Conservation (phyloP, 208 protist genomes). For the Kentomonas sorsogonicus region DNA sequence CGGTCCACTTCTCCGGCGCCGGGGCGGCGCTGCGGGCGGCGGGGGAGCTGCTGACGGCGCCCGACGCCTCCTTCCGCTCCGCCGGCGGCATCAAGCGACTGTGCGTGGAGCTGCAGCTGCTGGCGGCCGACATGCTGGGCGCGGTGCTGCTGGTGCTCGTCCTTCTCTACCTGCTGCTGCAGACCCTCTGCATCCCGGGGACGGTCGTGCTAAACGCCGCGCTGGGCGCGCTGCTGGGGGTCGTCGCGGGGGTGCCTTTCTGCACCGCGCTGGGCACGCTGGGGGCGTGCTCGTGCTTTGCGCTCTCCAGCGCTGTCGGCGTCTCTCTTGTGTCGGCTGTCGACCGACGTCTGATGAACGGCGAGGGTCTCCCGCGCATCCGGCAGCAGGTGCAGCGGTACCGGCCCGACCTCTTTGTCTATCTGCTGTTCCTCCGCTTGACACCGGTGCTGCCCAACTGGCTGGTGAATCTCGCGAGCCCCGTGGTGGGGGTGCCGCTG, state of each 20-base stretch:
- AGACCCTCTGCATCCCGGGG: constrained; percentile 88
- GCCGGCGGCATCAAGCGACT: constrained; percentile 36
- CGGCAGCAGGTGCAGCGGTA: constrained; percentile 50
- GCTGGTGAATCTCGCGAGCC: constrained; percentile 90
- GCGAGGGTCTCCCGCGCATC: constrained; percentile 50
- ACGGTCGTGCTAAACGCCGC: constrained; percentile 82
- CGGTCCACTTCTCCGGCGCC: constrained; percentile 36
- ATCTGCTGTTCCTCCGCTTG: constrained; percentile 88
- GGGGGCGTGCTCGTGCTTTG: constrained; percentile 50
- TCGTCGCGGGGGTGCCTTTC: constrained; percentile 52
- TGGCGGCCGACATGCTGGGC: constrained; percentile 24
- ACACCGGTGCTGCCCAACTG: constrained; percentile 92
- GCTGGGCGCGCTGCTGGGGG: constrained; percentile 70
- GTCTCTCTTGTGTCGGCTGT: constrained; percentile 33
- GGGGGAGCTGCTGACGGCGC: constrained; percentile 15
- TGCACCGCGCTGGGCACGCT: constrained; percentile 55
- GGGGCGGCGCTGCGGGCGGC: constrained; percentile 27
- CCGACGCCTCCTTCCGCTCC: constrained; percentile 31
- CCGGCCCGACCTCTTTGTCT: constrained; percentile 74
- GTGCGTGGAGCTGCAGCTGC: constrained; percentile 31
- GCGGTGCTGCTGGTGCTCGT: constrained; percentile 44
- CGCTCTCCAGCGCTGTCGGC: constrained; percentile 37
- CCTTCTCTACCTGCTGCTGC: constrained; percentile 57
- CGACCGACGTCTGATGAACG: constrained; percentile 43
- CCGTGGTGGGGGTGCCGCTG: constrained; percentile 68